Evolutionary conservation across 23 red algal species (phyloP).

Genomic region (Gracilaria caudata): DNA sequence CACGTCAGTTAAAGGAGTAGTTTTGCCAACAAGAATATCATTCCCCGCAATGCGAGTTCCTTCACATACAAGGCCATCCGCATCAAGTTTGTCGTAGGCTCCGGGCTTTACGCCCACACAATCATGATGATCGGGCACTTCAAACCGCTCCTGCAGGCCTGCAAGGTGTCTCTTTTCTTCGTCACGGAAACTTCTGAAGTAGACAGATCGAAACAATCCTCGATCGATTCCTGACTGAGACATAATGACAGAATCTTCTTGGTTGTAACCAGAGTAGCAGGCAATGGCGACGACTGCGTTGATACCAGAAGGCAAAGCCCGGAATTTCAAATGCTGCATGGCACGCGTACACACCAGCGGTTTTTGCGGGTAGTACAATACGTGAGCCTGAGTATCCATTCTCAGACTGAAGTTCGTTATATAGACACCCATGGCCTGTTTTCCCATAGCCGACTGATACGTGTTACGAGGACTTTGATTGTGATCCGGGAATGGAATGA

Average conservation of each 20-base stretch:
- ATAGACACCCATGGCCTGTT: slow-evolving; percentile 99
- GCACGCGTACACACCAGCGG: slow-evolving; percentile 93
- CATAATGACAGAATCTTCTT: slow-evolving; percentile 99
- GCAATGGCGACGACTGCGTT: slow-evolving; percentile 98
- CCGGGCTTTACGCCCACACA: slow-evolving; percentile 88
- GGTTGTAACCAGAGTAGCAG: slow-evolving; percentile 99
- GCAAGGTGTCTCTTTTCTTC: slow-evolving; percentile 84
- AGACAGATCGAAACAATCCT: slow-evolving; percentile 94
- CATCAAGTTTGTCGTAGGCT: slow-evolving; percentile 89
- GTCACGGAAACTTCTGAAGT: slow-evolving; percentile 87
- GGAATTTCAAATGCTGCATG: slow-evolving; percentile 98
- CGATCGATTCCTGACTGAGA: slow-evolving; percentile 95
- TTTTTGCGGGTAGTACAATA: slow-evolving; percentile 98
- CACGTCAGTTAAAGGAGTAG: slow-evolving; percentile 45
- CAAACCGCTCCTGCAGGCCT: slow-evolving; percentile 81
- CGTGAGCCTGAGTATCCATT: slow-evolving; percentile 99
- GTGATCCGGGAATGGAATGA: slow-evolving; percentile 99
- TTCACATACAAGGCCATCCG: slow-evolving; percentile 91
- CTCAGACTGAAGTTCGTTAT: slow-evolving; percentile 92
- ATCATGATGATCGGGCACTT: slow-evolving; percentile 66
- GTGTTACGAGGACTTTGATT: slow-evolving; percentile 99
- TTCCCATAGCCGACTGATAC: slow-evolving; percentile 99
- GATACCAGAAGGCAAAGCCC: slow-evolving; percentile 96
- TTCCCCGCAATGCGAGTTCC: slow-evolving; percentile 80
- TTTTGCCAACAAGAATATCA: slow-evolving; percentile 95